A percentile compares a stretch with the other conserved stretches of the same genome.
phyloP scores from a whole-genome alignment of 805 yeast genomes.

The Yamadazyma sp. region DNA sequence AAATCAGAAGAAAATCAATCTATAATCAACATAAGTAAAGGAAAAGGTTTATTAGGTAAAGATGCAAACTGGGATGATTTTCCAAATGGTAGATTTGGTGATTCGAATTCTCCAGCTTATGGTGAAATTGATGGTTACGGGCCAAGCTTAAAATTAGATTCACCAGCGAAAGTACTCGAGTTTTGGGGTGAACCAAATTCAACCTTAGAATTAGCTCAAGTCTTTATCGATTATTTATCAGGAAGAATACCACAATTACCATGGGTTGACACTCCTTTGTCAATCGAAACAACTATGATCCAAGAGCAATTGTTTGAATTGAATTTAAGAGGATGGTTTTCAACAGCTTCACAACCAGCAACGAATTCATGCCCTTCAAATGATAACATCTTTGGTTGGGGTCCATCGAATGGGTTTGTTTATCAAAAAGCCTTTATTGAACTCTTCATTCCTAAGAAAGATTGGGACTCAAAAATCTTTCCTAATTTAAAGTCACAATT shows the following conservation, averaged over 20 bases:
- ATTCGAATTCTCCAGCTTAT: conserved; percentile 92
- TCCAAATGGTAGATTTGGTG: conserved; percentile 94
- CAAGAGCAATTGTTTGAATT: conserved; percentile 85
- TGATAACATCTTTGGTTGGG: conserved; percentile 97
- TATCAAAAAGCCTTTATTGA: conserved; percentile 92
- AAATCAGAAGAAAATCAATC: conserved; percentile 36
- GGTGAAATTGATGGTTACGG: conserved; percentile 99
- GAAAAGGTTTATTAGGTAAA: conserved; percentile 79
- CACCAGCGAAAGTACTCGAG: conserved; percentile 58
- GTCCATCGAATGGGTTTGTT: conserved; percentile 82
- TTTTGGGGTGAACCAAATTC: conserved; percentile 80
- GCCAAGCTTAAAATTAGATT: conserved; percentile 74
- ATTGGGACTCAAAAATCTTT: conserved; percentile 59
- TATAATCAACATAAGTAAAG: conserved; percentile 74
- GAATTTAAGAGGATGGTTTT: conserved; percentile 72
- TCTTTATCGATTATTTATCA: conserved; percentile 71
- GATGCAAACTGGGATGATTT: conserved; percentile 98
- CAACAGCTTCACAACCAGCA: conserved; percentile 96
- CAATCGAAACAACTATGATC: conserved; percentile 87
- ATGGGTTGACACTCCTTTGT: conserved; percentile 85
- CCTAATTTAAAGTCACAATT: conserved; percentile 43
- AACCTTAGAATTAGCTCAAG: conserved; percentile 54
- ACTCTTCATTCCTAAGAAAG: conserved; percentile 68
- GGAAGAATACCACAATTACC: conserved; percentile 79
- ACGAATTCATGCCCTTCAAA: conserved; percentile 72